Percentiles rank a stretch among this genome's conserved stretches.
Conservation (phyloP, 164 flowering plant genomes). For the Chloranthus sessilifolius region DNA sequence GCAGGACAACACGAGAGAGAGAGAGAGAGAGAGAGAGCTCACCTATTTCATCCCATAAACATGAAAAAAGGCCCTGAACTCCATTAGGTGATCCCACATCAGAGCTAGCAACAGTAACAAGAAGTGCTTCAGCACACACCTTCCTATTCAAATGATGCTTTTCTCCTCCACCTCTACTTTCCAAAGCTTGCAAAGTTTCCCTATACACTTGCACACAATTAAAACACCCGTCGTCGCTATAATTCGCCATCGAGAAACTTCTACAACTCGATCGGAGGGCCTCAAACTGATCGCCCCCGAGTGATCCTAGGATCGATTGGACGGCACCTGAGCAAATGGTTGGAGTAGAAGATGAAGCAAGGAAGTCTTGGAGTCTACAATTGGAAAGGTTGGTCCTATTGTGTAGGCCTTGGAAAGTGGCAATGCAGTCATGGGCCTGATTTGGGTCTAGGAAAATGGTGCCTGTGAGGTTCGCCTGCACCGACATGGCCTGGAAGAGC, state of each 20-base stretch:
- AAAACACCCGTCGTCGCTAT: conserved; percentile 17
- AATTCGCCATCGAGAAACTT: not conserved
- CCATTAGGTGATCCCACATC: conserved; percentile 13
- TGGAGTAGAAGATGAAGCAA: conserved; percentile 6
- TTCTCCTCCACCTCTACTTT: conserved; percentile 2
- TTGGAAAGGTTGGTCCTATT: conserved; percentile 10
- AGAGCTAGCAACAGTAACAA: conserved; percentile 25
- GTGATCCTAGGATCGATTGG: not conserved
- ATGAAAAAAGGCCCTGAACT: conserved; percentile 23
- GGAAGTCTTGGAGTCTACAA: conserved; percentile 13
- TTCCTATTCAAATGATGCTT: not conserved
- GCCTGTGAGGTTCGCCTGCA: conserved; percentile 10
- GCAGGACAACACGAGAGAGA: no score
- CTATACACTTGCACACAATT: conserved; percentile 15
- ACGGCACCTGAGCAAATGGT: conserved; percentile 6
- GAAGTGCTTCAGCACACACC: conserved; percentile 21
- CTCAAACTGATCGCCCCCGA: conserved; percentile 10
- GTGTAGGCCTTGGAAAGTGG: conserved; percentile 11
- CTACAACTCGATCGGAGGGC: conserved; percentile 13
- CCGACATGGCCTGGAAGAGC: conserved; percentile 16
- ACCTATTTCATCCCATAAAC: conserved; percentile 25
- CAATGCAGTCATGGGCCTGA: conserved; percentile 16
- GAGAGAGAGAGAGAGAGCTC: conserved; percentile 4
- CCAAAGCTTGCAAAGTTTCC: conserved; percentile 12
- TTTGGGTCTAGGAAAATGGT: conserved; percentile 14